Base-by-base conservation (phyloP, 1,139 yeast genomes). In the Saccharomyces hybrid region DNA sequence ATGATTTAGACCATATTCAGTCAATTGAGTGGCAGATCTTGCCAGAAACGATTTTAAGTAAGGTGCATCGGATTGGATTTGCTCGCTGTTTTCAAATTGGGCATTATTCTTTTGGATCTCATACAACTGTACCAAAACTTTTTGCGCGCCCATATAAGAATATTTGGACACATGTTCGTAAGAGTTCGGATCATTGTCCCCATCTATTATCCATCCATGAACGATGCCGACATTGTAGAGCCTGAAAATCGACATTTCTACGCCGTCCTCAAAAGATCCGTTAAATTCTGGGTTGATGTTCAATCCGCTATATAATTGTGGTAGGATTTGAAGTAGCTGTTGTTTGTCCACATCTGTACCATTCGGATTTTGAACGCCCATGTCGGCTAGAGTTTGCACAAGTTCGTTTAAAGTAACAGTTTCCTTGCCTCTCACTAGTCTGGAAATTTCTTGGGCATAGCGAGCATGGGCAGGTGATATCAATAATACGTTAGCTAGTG, bases 401-500 rank as follows among this genome's bases (percentile, higher is more conserved):
- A 83, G 57, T 6, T 72, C 71, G 6, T 69, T 60, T 51, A 66
- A 72, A 56, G 56, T 56, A 20, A 64, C 74, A 8, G 49, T 55
- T 11, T 55, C 54, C 26, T 56, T 57, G 16, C 59, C 57, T 49
- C 64, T 61, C 3, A 71, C 69, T n/a, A 69, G 53, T 4, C 62
- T 63, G 20, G 62, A 64, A 27, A 71, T 52, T 6, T 60, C 61
- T 25, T 59, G 61, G 0, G 67, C 66, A 28, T 68, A 59, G 11
- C 62, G 59, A 1, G 61, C 52, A 28, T 61, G 65, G 13, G 78
- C 80, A 42, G 77, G 73, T 2, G 80, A 71, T 28, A 83, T 64
- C n/a, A 83, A 60, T 29, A 89, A 66, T 0, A 90, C 80, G 66
- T 91, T 91, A 51, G 84, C 77, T 47, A 91, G 72, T 0, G 96